Conservation (phyloP, 2,329 filamentous ascomycete species). For the Cladophialophora immunda region DNA sequence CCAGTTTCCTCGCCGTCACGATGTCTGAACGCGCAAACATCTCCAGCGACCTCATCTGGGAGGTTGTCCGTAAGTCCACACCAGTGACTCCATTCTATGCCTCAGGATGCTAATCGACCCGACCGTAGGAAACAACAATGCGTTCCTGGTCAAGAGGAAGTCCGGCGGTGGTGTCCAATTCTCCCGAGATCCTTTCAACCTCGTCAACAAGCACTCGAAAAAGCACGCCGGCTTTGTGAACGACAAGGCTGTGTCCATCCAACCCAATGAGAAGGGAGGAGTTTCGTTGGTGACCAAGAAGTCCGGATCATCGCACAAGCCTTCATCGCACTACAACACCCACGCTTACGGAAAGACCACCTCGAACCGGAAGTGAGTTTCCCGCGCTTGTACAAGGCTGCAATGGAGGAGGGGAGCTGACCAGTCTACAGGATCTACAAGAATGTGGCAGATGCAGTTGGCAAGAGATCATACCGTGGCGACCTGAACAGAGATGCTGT, state of each 20-base stretch:
- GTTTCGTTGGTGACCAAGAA: slow-evolving; percentile 88
- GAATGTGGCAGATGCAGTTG: slow-evolving; percentile 80
- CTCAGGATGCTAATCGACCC: slow-evolving; percentile 3
- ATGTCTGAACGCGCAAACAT: slow-evolving; percentile 71
- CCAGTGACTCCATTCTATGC: neutral
- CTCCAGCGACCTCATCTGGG: slow-evolving; percentile 92
- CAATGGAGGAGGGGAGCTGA: slow-evolving; percentile 36
- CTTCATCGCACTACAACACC: slow-evolving; percentile 71
- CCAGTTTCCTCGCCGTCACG: slow-evolving; percentile 25
- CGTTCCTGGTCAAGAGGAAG: slow-evolving; percentile 91
- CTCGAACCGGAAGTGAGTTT: slow-evolving; percentile 78
- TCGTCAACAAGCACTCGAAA: slow-evolving; percentile 88
- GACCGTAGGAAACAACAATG: slow-evolving; percentile 79
- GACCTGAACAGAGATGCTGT: slow-evolving; percentile 82
- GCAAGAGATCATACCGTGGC: slow-evolving; percentile 84
- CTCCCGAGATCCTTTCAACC: slow-evolving; percentile 93
- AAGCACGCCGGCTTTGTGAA: slow-evolving; percentile 96
- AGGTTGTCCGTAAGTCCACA: slow-evolving; percentile 82
- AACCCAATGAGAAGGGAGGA: slow-evolving; percentile 75
- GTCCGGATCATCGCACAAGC: slow-evolving; percentile 72
- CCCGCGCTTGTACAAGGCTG: neutral
- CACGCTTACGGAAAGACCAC: slow-evolving; percentile 76
- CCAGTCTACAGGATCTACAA: slow-evolving; percentile 76
- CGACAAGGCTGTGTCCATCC: slow-evolving; percentile 89
- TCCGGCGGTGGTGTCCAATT: slow-evolving; percentile 82